Percentiles rank a stretch among this genome's conserved stretches.
These are phyloP conservation scores for Lignosus rhinocerotis DNA, from an alignment of 1,284 basidiomycete genomes.

Conservation along the genomic window DNA sequence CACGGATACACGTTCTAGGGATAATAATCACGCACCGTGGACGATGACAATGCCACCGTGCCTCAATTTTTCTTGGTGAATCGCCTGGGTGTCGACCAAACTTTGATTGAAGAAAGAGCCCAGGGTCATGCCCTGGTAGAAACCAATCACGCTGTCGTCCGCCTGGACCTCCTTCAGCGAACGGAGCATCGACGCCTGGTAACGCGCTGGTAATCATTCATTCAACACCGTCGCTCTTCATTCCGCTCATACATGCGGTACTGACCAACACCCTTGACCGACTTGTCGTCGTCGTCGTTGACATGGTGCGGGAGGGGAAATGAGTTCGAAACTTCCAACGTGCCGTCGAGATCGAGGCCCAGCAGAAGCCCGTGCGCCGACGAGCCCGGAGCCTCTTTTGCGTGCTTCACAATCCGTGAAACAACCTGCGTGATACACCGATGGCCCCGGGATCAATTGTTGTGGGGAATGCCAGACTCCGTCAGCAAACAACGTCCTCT, in stretches of 20 bases:
- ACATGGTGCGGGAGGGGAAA: slow-evolving; percentile 81
- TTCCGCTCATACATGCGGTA: slow-evolving; percentile 9
- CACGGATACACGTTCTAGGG: slow-evolving; percentile 11
- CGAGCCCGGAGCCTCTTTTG: slow-evolving; percentile 63
- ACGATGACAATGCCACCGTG: slow-evolving; percentile 89
- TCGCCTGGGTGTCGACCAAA: slow-evolving; percentile 87
- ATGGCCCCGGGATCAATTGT: neutral
- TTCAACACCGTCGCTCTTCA: slow-evolving; percentile 1
- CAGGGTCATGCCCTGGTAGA: slow-evolving; percentile 90
- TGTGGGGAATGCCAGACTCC: neutral
- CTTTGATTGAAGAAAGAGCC: slow-evolving; percentile 93
- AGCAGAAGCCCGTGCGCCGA: slow-evolving; percentile 84
- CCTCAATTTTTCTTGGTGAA: slow-evolving; percentile 77
- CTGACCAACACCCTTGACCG: slow-evolving; percentile 69
- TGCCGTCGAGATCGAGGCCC: slow-evolving; percentile 90
- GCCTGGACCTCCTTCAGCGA: slow-evolving; percentile 90
- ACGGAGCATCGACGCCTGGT: slow-evolving; percentile 85
- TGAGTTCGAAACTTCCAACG: slow-evolving; percentile 90
- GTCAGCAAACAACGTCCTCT: neutral
- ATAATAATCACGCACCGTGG: slow-evolving; percentile 62
- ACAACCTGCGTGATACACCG: slow-evolving; percentile 61
- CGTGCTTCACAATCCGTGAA: slow-evolving; percentile 91
- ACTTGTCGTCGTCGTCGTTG: slow-evolving; percentile 78
- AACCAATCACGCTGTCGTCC: slow-evolving; percentile 94
- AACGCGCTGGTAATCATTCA: slow-evolving; percentile 55